Evolutionary conservation across 495 filamentous ascomycete species (phyloP), one percentile per base, ranked within the genome.

Genomic region (Lentithecium fluviatile): DNA sequence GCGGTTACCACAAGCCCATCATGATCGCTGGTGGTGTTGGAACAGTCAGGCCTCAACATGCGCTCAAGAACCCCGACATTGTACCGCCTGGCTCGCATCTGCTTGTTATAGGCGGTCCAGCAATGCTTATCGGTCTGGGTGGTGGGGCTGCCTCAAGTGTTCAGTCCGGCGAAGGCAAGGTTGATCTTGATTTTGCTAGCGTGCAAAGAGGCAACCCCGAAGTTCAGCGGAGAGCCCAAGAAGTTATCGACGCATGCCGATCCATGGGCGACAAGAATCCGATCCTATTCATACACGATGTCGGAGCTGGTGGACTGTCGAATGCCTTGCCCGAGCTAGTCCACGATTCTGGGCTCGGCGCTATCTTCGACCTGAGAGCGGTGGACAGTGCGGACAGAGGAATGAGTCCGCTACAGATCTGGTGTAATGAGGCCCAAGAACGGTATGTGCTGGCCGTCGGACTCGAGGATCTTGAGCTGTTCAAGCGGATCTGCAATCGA

Each of bases 21-120:
- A 96, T 98, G 91, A 87, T 98, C 77, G 94, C 95, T 56, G 95
- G 94, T 60, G 94, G 95, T 70, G 82, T 96, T 45, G 95, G 94
- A 36, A 95, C 89, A n/a, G 92, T 97, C n/a, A 75, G 95, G 56
- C 93, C 94, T 0, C 85, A 92, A 67, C 88, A 96, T 72, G 91
- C 94, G 4, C 79, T 95, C 47, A 98, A 98, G 74, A 78, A 86
- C 58, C 82, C 84, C 2, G 78, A 81, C 12, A 78, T 88, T 60
- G 93, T 97, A 11, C 83, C 85, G 59, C 82, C 90, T 20, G 91
- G 90, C 7, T 88, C 90, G 40, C 87, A 89, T 73, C 83, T 97
- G 12, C 88, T 97, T 67, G 92, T 96, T 15, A 82, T 98, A 10
- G 94, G 94, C 58, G 94, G 94, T 2, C 94, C 94, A 13, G 93